Percentiles rank a stretch among this genome's conserved stretches.
phyloP scores from a whole-genome alignment of 164 flowering plant species.

The Pachysandra terminalis region DNA sequence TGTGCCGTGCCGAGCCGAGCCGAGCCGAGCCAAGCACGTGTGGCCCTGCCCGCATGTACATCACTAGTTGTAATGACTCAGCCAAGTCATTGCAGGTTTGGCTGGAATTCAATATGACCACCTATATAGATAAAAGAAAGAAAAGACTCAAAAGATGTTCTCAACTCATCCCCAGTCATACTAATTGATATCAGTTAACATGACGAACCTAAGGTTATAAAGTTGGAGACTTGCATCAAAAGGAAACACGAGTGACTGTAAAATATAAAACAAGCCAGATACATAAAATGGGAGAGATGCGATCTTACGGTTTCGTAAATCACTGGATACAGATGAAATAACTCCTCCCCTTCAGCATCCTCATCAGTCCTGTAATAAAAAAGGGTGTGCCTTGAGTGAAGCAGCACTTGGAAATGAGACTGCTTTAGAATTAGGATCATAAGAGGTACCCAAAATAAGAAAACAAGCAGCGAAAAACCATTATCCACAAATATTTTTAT shows the following conservation, averaged over 20 bases:
- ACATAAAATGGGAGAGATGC: background rate
- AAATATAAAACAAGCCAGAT: background rate
- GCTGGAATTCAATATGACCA: background rate
- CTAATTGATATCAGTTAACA: background rate
- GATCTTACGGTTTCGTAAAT: slow-evolving; percentile 33
- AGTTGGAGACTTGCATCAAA: background rate
- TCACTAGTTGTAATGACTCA: too few species aligned
- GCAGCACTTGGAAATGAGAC: background rate
- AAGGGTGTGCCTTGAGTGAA: background rate
- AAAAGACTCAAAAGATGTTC: background rate
- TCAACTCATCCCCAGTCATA: background rate
- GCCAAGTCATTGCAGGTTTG: background rate
- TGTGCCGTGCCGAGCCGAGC: too few species aligned
- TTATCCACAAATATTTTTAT: too few species aligned
- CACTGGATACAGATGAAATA: slow-evolving; percentile 34
- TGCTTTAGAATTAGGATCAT: background rate
- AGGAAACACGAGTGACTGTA: background rate
- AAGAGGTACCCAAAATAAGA: background rate
- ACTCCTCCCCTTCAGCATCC: slow-evolving; percentile 48
- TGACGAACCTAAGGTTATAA: background rate
- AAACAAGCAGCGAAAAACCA: too few species aligned
- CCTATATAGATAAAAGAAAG: background rate
- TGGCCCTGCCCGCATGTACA: too few species aligned
- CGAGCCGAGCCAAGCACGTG: too few species aligned
- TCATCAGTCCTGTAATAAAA: slow-evolving; percentile 41